Evolutionary conservation across 176 grass and related monocot genomes (phyloP), one percentile per base, ranked within the genome.

Genomic region (Oryza punctata): DNA sequence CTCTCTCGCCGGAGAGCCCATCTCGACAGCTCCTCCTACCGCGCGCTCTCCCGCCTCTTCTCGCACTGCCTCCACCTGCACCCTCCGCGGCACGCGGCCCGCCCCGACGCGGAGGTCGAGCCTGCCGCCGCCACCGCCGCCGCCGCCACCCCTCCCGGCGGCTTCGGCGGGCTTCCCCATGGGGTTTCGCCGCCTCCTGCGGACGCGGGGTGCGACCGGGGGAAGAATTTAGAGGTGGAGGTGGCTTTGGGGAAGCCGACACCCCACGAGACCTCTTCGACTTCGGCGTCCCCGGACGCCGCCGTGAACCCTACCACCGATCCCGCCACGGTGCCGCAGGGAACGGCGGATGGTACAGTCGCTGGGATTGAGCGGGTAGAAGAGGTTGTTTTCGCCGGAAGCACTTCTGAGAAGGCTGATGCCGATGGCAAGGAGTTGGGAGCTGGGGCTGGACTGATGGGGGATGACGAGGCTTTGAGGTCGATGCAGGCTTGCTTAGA

Each of bases 21-120:
- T 79, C 90, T 98, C 8, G 88, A 95, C 28, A 93, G 92, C 44
- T 79, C 79, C 52, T 93, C 91, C 70, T 95, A 91, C 63, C 87
- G 89, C 46, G 90, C 91, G 49, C 86, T 98, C 23, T 87, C 90
- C 77, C 79, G 85, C 3, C 86, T 98, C 67, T 95, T 98, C 76
- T 88, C 89, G 27, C 84, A 86, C 54, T 95, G 85, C 82, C 26
- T 91, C 45, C 82, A 91, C 30, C 57, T 90, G 26, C 77, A 92
- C 16, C 57, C 72, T 14, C 66, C 76, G 24, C 32, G 10, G 32
- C 3, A 50, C 24, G 43, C 69, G 32, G 18, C 19, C 37, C 8
- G 30, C 25, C 26, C 15, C 12, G 74, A 63, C 28, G 23, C 69
- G 13, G 84, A 79, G 25, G 63, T 8, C n/a, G 63, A 75, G 2